Evolutionary conservation across 495 filamentous ascomycete species (phyloP).

Genomic region (Neurospora sp.): DNA sequence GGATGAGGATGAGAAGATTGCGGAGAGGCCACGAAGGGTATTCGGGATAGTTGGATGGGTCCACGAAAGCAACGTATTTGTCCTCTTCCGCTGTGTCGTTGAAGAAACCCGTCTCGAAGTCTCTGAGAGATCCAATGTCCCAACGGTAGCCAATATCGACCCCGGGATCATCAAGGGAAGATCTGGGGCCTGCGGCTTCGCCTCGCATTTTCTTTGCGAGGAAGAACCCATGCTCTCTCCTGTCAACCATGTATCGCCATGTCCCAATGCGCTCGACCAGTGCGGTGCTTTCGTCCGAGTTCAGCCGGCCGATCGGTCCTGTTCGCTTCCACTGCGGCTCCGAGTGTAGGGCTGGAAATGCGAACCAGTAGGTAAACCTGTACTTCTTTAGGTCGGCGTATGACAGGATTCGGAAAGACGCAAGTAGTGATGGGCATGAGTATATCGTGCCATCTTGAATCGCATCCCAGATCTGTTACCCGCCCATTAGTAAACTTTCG

Average conservation of each 20-base stretch:
- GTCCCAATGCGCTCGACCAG: conserved; percentile 73
- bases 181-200: conserved; percentile 18
- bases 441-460: conserved; percentile 94
- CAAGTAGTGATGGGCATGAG: conserved; percentile 79
- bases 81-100: conserved; percentile 54
- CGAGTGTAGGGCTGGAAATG: conserved; percentile 84
- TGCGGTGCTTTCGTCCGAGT: conserved; percentile 54
- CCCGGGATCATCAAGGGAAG: conserved; percentile 22
- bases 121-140: conserved; percentile 61
- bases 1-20: conserved; percentile 80
- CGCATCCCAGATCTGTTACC: conserved; percentile 80
- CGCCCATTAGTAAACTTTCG: conserved; percentile 5
- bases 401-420: conserved; percentile 80
- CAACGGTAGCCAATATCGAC: conserved; percentile 52
- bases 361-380: conserved; percentile 90
- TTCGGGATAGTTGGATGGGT: conserved; percentile 79
- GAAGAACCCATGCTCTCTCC: conserved; percentile 86
- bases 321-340: conserved; percentile 63
- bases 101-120: conserved; percentile 86
- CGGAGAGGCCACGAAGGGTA: conserved; percentile 87
- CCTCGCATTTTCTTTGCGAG: conserved; percentile 63
- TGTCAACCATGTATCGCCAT: conserved; percentile 73
- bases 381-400: conserved; percentile 97
- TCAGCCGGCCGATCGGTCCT: conserved; percentile 41
- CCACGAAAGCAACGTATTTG: conserved; percentile 74